These are phyloP conservation scores for Neofusicoccum sp. DNA, from an alignment of 2,329 filamentous ascomycete genomes.

Conservation along the genomic window DNA sequence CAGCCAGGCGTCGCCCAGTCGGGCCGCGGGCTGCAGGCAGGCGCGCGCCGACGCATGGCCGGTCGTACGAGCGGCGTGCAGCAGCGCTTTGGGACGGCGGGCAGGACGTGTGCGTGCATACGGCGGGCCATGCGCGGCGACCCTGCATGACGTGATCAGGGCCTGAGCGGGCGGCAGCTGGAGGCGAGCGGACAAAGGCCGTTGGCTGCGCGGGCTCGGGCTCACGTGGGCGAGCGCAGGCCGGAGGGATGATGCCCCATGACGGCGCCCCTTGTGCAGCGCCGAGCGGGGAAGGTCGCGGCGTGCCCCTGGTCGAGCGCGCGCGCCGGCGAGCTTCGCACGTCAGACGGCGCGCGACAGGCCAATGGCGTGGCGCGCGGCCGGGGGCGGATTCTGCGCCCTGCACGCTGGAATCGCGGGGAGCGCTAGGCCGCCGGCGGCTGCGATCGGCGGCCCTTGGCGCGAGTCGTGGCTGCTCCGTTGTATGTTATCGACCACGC, in stretches of 20 bases:
- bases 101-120: neutral
- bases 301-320: neutral
- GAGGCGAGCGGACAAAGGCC: conserved; percentile 9
- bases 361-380: conserved; percentile 5
- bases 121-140: neutral
- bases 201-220: neutral
- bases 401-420: conserved; percentile 12
- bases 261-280: conserved; percentile 1
- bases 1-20: neutral
- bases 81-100: neutral
- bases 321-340: neutral
- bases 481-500: conserved; percentile 4
- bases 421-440: neutral
- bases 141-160: conserved; percentile 16
- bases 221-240: conserved; percentile 6
- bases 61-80: neutral
- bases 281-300: neutral
- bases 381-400: neutral
- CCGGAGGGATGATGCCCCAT: conserved; percentile 2
- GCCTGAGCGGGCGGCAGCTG: conserved; percentile 1
- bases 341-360: conserved; percentile 14
- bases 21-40: neutral
- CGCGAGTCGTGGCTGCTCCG: conserved; percentile 12
- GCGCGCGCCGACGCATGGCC: conserved; percentile 14
- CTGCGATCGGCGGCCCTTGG: conserved; percentile 6